Evolutionary conservation across 768 basidiomycete species (phyloP), one percentile per base, ranked within the genome.

Genomic region (Boletellus sp.): DNA sequence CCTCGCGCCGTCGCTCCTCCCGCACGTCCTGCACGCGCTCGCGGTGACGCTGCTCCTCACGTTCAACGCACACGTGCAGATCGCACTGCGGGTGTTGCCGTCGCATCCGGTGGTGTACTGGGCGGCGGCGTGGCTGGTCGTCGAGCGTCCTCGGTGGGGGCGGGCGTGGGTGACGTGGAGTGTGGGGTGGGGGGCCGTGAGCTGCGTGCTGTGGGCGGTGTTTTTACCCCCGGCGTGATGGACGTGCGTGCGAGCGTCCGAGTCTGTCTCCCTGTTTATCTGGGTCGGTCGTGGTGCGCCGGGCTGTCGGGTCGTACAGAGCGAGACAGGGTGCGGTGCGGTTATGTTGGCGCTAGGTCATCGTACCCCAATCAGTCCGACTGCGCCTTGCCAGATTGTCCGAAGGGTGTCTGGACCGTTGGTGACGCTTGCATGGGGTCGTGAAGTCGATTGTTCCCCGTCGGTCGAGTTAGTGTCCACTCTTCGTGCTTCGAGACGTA

Each of bases 201-300:
- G 83, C 11, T 65, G 85, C 17, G 75, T 91, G 4, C 72, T 95
- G 0, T 98, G 93, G 94, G 78, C 75, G 2, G 78, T 80, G 3
- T 94, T 94, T 62, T 76, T 95, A 26, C 95, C 95, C 0, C 95
- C 95, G n/a, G 95, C 94, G 0, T 95, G 70, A 70, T 33, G 10
- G 37, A 13, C 31, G 43, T 28, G 26, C 26, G 26, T 28, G 26
- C 26, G 26, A 8, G 4, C 6, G 26, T 28, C 4, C 6, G 26
- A 2, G 26, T 28, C 26, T 28, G 26, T 28, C 28, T 28, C 10
- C 37, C 39, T 22, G 22, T 48, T n/a, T 37, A 40, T 34, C 36
- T 37, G 44, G 36, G 41, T 43, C 19, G 33, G 38, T 23, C n/a
- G 38, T n/a, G 34, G 43, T 34, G 13, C 17, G 39, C 32, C 28